Conservation (phyloP, 1,284 basidiomycete genomes). For the Phellinidium pouzarii region DNA sequence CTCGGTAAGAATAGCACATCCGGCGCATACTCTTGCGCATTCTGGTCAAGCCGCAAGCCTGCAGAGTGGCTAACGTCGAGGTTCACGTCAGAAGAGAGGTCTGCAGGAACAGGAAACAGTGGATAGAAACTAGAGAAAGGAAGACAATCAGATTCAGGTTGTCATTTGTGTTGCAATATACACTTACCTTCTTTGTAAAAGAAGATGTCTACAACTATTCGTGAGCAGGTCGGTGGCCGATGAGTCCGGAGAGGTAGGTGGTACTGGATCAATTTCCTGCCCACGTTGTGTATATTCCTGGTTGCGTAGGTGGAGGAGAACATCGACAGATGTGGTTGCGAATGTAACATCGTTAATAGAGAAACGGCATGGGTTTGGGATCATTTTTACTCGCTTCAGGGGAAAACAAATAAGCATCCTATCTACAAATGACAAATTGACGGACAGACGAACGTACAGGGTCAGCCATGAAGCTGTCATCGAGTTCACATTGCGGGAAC, state of each 20-base stretch:
- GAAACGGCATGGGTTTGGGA: conserved; percentile 88
- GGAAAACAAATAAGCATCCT: background rate
- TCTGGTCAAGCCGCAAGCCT: conserved; percentile 38
- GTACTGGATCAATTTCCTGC: conserved; percentile 53
- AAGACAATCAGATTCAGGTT: background rate
- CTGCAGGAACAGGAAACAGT: conserved; percentile 79
- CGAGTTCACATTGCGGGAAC: conserved; percentile 81
- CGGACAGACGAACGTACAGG: conserved; percentile 35
- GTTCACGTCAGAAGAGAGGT: conserved; percentile 73
- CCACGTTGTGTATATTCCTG: conserved; percentile 78
- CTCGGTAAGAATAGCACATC: conserved; percentile 85
- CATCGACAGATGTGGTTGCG: conserved; percentile 76
- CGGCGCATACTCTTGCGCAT: conserved; percentile 48
- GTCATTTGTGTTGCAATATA: background rate
- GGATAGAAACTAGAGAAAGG: conserved; percentile 77
- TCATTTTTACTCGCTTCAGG: conserved; percentile 60
- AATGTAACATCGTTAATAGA: conserved; percentile 81
- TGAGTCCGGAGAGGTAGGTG: conserved; percentile 28
- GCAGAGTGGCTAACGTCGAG: conserved; percentile 77
- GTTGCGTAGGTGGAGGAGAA: conserved; percentile 81
- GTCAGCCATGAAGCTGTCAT: conserved; percentile 37
- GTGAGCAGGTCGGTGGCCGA: conserved; percentile 60
- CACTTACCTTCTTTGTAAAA: conserved; percentile 78
- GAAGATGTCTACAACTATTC: conserved; percentile 70
- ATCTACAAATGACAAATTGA: background rate